A percentile compares a stretch with the other conserved stretches of the same genome.
Conservation (phyloP, 805 yeast species). For the Debaryomyces maramus region DNA sequence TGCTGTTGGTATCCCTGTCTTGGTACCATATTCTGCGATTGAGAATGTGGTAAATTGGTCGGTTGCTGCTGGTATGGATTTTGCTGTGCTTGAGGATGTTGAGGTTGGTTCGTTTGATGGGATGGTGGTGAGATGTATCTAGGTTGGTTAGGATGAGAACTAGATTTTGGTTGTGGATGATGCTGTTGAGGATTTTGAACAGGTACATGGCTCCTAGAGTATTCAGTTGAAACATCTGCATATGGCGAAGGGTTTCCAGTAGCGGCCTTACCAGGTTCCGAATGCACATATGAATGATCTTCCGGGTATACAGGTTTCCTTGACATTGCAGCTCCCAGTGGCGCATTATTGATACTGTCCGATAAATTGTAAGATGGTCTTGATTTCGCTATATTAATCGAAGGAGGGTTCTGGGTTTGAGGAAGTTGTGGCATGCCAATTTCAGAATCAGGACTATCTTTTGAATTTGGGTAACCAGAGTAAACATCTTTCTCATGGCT, state of each 20-base stretch:
- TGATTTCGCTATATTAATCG: slow-evolving; percentile 10
- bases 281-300: slow-evolving; percentile 23
- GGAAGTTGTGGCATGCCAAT: background rate
- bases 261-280: slow-evolving; percentile 23
- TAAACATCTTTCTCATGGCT: background rate
- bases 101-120: slow-evolving; percentile 18
- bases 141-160: slow-evolving; percentile 19
- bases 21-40: background rate
- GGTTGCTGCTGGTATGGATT: background rate
- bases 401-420: background rate
- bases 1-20: slow-evolving; percentile 2
- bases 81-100: slow-evolving; percentile 4
- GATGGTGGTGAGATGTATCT: slow-evolving; percentile 34
- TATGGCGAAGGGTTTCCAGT: slow-evolving; percentile 17
- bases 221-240: slow-evolving; percentile 13
- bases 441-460: background rate
- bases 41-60: slow-evolving; percentile 1
- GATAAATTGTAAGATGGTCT: slow-evolving; percentile 14
- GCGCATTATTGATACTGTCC: slow-evolving; percentile 15
- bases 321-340: slow-evolving; percentile 19
- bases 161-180: background rate
- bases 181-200: slow-evolving; percentile 1
- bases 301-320: slow-evolving; percentile 7
- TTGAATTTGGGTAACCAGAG: background rate
- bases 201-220: background rate